Evolutionary conservation across 768 basidiomycete species (phyloP).

Genomic region (Dacryopinax primogenitus): DNA sequence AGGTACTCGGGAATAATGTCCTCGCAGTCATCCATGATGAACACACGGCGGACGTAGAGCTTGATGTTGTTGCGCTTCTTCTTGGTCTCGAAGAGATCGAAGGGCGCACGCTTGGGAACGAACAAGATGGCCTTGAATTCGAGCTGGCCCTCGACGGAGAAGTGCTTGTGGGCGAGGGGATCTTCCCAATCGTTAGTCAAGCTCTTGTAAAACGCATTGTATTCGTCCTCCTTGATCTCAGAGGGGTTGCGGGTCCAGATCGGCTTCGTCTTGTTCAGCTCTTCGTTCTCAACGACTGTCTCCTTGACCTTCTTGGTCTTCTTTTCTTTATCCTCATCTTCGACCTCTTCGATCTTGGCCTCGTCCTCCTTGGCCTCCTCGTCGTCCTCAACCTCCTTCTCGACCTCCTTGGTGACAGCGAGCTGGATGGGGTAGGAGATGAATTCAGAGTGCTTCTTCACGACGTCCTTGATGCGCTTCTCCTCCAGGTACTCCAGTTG

Average conservation of each 20-base stretch:
- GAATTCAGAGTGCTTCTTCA: slow-evolving; percentile 99
- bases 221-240: slow-evolving; percentile 89
- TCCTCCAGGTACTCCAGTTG: slow-evolving; percentile 98
- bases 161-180: slow-evolving; percentile 98
- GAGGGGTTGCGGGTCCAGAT: slow-evolving; percentile 98
- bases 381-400: slow-evolving; percentile 72
- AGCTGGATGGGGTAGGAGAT: slow-evolving; percentile 99
- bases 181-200: slow-evolving; percentile 99
- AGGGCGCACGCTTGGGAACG: slow-evolving; percentile 94
- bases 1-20: slow-evolving; percentile 99
- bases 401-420: slow-evolving; percentile 96
- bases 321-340: slow-evolving; percentile 75
- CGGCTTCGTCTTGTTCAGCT: slow-evolving; percentile 99
- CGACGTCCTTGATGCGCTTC: slow-evolving; percentile 98
- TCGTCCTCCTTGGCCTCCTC: slow-evolving; percentile 53
- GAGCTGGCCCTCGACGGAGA: slow-evolving; percentile 99
- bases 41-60: slow-evolving; percentile 98
- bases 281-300: slow-evolving; percentile 75
- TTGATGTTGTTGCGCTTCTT: slow-evolving; percentile 99
- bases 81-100: slow-evolving; percentile 99
- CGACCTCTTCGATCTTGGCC: slow-evolving; percentile 68
- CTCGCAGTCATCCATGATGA: slow-evolving; percentile 99
- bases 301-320: slow-evolving; percentile 93
- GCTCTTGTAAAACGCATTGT: slow-evolving; percentile 96
- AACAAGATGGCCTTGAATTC: slow-evolving; percentile 99